phyloP scores from a whole-genome alignment of 2,329 filamentous ascomycete genomes.

The Nemania sp. region DNA sequence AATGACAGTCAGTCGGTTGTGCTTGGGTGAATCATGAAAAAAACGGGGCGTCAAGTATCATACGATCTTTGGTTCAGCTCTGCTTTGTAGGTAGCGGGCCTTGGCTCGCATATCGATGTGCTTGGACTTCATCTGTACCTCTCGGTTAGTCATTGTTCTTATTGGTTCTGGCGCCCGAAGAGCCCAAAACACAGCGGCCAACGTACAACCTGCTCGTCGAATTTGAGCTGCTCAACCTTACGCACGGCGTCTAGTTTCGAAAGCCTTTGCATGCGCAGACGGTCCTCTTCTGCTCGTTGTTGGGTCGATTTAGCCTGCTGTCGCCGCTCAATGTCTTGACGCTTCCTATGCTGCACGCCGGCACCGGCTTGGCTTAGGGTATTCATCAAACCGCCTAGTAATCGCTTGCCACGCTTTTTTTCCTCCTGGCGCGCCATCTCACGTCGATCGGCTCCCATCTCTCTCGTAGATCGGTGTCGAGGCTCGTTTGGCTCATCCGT shows the following conservation, averaged over 20 bases:
- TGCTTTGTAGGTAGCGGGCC: constrained; percentile 75
- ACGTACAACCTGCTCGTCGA: constrained; percentile 77
- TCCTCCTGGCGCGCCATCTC: constrained; percentile 64
- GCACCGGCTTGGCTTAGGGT: constrained; percentile 75
- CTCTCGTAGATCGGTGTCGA: constrained; percentile 18
- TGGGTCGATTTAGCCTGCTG: constrained; percentile 76
- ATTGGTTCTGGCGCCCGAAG: not conserved
- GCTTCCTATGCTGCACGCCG: constrained; percentile 66
- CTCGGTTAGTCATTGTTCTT: constrained; percentile 31
- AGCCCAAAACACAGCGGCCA: not conserved
- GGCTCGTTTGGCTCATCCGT: constrained; percentile 21
- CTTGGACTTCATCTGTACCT: constrained; percentile 68
- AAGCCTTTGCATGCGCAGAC: constrained; percentile 65
- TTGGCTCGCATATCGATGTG: constrained; percentile 72
- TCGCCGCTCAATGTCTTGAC: constrained; percentile 79
- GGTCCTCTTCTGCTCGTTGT: constrained; percentile 72
- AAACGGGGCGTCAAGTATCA: constrained; percentile 36
- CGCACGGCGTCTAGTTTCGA: constrained; percentile 64
- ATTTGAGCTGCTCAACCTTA: constrained; percentile 70
- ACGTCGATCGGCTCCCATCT: constrained; percentile 40
- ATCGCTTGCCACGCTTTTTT: constrained; percentile 78
- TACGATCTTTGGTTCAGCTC: constrained; percentile 73
- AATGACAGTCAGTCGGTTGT: constrained; percentile 15
- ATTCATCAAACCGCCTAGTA: constrained; percentile 82
- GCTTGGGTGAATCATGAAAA: not conserved